These are phyloP conservation scores for Neltuma alba DNA, from an alignment of 306 rosid species.

Conservation along the genomic window DNA sequence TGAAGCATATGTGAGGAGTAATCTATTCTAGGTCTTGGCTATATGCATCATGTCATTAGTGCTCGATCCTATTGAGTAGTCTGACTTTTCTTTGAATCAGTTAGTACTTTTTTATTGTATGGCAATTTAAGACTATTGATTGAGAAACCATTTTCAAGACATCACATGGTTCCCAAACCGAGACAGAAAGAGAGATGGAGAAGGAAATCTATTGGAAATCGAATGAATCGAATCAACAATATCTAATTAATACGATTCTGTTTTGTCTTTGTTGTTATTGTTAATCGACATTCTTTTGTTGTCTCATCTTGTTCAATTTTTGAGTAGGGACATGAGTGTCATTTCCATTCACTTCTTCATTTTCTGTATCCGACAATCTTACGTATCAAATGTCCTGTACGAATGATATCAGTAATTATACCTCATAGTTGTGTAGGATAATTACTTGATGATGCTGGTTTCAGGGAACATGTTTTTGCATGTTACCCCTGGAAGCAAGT, in stretches of 20 bases:
- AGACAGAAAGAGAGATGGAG: background rate
- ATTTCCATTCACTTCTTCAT: background rate
- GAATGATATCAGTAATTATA: background rate
- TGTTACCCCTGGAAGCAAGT: background rate
- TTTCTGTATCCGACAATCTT: background rate
- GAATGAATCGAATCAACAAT: background rate
- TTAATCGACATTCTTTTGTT: background rate
- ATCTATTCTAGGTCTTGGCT: background rate
- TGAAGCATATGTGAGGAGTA: background rate
- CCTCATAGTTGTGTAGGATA: background rate
- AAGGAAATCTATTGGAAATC: background rate
- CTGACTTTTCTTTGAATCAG: background rate
- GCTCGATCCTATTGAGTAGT: background rate
- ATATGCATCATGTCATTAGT: background rate
- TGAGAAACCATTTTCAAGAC: constrained; percentile 7
- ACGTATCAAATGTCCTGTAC: background rate
- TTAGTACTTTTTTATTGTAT: background rate
- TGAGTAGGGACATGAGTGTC: background rate
- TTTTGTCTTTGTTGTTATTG: background rate
- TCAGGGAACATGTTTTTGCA: background rate
- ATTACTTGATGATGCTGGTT: background rate
- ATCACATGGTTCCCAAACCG: background rate
- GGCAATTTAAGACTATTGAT: background rate
- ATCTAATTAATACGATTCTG: background rate
- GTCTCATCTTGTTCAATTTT: background rate